phyloP scores from a whole-genome alignment of 192 early-diverging fungal genomes.

The Coemansia sp. region DNA sequence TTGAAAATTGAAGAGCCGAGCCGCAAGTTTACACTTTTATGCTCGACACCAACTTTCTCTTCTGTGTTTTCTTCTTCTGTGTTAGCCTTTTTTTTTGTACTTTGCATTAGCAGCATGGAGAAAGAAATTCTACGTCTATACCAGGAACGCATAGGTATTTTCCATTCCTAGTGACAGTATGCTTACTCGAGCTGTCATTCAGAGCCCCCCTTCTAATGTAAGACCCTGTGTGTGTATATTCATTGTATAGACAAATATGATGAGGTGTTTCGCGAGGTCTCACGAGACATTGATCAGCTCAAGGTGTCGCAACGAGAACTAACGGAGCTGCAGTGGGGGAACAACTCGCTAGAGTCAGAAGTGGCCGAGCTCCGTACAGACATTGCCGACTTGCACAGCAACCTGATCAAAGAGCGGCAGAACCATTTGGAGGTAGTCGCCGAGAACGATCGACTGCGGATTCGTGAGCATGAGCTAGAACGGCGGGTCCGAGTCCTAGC shows the following conservation, averaged over 20 bases:
- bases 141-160: conserved; percentile 56
- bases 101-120: conserved; percentile 32
- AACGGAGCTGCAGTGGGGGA: conserved; percentile 49
- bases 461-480: conserved; percentile 54
- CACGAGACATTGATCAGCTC: conserved; percentile 46
- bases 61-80: not conserved
- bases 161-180: not conserved
- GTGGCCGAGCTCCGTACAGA: conserved; percentile 44
- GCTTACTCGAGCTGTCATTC: not conserved
- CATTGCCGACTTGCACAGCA: conserved; percentile 34
- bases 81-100: not conserved
- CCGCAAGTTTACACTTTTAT: not conserved
- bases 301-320: conserved; percentile 49
- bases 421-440: conserved; percentile 50
- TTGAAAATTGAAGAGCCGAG: not conserved
- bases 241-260: conserved; percentile 52
- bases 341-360: conserved; percentile 40
- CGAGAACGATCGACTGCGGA: conserved; percentile 51
- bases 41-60: not conserved
- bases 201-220: not conserved
- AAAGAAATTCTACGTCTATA: conserved; percentile 55
- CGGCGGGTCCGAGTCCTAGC: conserved; percentile 44
- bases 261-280: conserved; percentile 46
- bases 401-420: conserved; percentile 48
- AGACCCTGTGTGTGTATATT: not conserved